Conservation (phyloP, 2,329 filamentous ascomycete species). For the Aspergillus thermomutatus region DNA sequence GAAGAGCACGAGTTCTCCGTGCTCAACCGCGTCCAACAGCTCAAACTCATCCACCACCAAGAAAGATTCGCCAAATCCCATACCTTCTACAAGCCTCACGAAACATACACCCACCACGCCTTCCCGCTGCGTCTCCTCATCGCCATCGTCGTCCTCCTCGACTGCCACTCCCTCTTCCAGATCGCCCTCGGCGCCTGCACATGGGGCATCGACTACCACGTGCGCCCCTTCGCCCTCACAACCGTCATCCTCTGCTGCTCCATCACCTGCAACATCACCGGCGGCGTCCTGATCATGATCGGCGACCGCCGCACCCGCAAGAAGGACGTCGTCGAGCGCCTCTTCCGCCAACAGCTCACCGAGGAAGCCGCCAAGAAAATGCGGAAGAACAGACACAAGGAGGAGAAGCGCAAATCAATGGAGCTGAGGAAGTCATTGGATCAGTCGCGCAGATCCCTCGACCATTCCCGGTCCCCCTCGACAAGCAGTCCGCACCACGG, state of each 20-base stretch:
- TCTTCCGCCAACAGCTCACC: constrained; percentile 74
- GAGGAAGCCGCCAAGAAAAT: constrained; percentile 59
- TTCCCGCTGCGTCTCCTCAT: constrained; percentile 73
- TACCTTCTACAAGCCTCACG: constrained; percentile 85
- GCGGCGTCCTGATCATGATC: constrained; percentile 71
- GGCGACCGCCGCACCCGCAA: constrained; percentile 76
- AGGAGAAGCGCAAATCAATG: constrained; percentile 19
- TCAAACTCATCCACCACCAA: constrained; percentile 70
- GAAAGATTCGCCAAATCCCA: constrained; percentile 77
- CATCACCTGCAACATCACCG: constrained; percentile 73
- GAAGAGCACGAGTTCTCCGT: constrained; percentile 59
- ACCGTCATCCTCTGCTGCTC: constrained; percentile 77
- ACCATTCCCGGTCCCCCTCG: not conserved
- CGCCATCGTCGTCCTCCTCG: constrained; percentile 73
- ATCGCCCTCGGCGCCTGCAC: constrained; percentile 75
- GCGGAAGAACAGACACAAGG: constrained; percentile 47
- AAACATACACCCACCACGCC: constrained; percentile 75
- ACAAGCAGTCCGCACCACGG: too few relatives aligned
- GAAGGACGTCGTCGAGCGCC: constrained; percentile 76
- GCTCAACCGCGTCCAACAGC: constrained; percentile 63
- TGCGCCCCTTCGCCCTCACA: constrained; percentile 68
- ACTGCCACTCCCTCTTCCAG: constrained; percentile 75
- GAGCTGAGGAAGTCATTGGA: constrained; percentile 13
- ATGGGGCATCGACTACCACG: constrained; percentile 71
- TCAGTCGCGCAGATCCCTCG: not conserved